phyloP scores from a whole-genome alignment of 192 early-diverging fungal genomes.

The Chytriomyces sp. region DNA sequence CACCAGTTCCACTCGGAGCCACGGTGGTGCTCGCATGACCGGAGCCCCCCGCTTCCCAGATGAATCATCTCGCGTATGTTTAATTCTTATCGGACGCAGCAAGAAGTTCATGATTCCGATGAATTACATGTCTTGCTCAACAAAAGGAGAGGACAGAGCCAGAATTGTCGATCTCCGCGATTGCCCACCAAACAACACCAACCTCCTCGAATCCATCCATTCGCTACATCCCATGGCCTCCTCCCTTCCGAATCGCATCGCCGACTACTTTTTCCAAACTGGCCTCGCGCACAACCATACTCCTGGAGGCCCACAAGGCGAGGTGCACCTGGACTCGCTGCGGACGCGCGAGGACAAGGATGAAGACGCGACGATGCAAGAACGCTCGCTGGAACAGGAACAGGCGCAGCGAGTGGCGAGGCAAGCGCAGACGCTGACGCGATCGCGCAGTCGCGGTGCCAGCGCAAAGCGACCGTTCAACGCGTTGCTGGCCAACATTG shows the following conservation, averaged over 20 bases:
- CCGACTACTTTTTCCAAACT: constrained; percentile 51
- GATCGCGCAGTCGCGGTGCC: not conserved
- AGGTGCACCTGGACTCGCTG: not conserved
- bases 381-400: not conserved
- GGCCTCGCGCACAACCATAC: constrained; percentile 31
- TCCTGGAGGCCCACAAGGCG: not conserved
- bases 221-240: not conserved
- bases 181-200: no score
- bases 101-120: no score
- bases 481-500: no score
- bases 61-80: no score
- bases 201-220: no score
- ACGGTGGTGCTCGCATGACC: no score
- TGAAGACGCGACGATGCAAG: not conserved
- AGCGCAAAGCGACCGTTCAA: not conserved
- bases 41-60: no score
- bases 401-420: not conserved
- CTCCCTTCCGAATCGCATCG: constrained; percentile 39
- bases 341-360: not conserved
- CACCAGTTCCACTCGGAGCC: no score
- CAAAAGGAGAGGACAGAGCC: no score
- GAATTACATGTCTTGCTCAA: no score
- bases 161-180: no score
- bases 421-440: not conserved
- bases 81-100: no score